Evolutionary conservation across 2,329 filamentous ascomycete genomes (phyloP).

Genomic region (Pseudofabraea citricarpa): DNA sequence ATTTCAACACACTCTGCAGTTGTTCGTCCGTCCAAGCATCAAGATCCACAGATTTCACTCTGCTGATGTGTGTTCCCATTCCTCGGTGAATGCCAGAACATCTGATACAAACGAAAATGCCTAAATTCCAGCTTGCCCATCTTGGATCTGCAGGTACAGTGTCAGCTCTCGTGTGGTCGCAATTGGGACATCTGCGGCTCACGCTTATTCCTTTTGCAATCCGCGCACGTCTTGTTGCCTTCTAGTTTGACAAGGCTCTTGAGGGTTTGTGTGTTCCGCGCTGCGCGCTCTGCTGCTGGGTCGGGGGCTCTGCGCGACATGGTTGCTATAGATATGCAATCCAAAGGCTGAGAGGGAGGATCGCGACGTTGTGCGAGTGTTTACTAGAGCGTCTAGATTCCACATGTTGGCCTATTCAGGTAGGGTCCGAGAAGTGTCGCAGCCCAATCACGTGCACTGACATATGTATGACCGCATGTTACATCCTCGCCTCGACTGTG

Average conservation of each 20-base stretch:
- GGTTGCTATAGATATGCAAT: conserved; percentile 19
- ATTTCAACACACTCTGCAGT: conserved; percentile 85
- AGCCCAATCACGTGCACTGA: too few relatives aligned
- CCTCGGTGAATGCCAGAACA: conserved; percentile 98
- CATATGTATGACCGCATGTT: too few relatives aligned
- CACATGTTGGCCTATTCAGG: too few relatives aligned
- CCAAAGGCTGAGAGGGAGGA: not conserved
- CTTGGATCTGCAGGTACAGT: conserved; percentile 65
- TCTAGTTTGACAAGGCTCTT: conserved; percentile 94
- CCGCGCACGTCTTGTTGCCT: conserved; percentile 91
- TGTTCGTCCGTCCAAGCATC: conserved; percentile 99
- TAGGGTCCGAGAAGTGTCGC: too few relatives aligned
- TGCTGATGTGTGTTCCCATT: conserved; percentile 98
- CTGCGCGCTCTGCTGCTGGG: conserved; percentile 79
- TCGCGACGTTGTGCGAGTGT: not conserved
- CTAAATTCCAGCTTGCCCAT: conserved; percentile 99
- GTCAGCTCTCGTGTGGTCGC: conserved; percentile 18
- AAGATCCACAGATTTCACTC: conserved; percentile 96
- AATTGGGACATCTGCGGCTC: conserved; percentile 30
- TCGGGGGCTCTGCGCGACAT: conserved; percentile 80
- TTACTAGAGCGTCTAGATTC: conserved; percentile 1
- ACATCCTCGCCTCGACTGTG: too few relatives aligned
- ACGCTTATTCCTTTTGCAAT: conserved; percentile 99
- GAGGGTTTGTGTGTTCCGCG: conserved; percentile 89
- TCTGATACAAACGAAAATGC: conserved; percentile 95